A percentile compares a stretch with the other conserved stretches of the same genome.
phyloP scores from a whole-genome alignment of 2,329 filamentous ascomycete genomes.

The Claviceps maximensis region DNA sequence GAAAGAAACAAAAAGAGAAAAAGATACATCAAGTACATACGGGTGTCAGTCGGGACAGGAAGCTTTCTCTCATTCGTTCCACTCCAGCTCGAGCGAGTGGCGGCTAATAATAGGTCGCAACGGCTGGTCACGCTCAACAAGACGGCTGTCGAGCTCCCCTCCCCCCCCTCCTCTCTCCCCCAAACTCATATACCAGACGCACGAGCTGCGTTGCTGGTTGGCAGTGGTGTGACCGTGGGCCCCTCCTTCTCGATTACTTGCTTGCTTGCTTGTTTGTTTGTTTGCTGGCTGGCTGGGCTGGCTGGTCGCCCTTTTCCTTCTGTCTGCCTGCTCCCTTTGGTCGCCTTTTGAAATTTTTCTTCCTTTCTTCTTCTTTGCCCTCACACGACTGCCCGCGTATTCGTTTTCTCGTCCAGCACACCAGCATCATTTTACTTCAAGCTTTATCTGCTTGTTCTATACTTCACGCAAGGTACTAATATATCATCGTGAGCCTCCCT shows the following conservation, averaged over 20 bases:
- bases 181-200: no score
- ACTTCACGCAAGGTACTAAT: conserved; percentile 3
- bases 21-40: background rate
- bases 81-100: background rate
- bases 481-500: background rate
- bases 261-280: conserved; percentile 4
- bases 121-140: background rate
- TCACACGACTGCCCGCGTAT: conserved; percentile 4
- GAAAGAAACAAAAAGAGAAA: no score
- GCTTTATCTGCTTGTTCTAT: conserved; percentile 4
- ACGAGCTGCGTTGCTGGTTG: background rate
- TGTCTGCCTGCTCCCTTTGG: conserved; percentile 1
- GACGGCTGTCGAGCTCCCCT: background rate
- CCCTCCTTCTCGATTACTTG: conserved; percentile 4
- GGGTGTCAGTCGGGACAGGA: no score
- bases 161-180: no score
- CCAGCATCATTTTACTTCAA: conserved; percentile 5
- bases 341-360: background rate
- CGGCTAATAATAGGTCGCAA: background rate
- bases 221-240: background rate
- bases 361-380: conserved; percentile 1
- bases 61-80: no score
- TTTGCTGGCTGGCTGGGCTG: background rate
- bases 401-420: conserved; percentile 3
- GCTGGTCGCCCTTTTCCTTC: background rate